Conservation (phyloP, 345 rosid genomes). For the Xanthoceras sorbifolium region DNA sequence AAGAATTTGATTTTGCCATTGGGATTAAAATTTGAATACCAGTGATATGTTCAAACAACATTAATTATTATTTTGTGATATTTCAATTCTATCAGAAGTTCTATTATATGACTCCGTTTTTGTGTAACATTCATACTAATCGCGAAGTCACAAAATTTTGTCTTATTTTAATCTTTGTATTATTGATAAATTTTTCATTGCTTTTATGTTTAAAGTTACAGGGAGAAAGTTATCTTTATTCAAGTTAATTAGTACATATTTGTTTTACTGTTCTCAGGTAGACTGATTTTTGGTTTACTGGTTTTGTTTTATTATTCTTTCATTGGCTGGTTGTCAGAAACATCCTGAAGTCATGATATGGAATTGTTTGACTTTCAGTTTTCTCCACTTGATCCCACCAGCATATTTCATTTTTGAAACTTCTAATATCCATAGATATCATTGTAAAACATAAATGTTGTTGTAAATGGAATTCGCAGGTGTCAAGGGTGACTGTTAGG, state of each 20-base stretch:
- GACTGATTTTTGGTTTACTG: neutral
- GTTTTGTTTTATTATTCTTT: neutral
- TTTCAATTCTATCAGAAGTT: neutral
- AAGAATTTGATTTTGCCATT: neutral
- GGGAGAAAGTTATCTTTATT: too few relatives aligned
- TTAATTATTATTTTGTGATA: too few relatives aligned
- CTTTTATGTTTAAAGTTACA: too few relatives aligned
- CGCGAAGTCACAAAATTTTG: neutral
- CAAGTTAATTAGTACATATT: too few relatives aligned
- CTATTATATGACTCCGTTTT: neutral
- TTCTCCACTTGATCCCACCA: neutral
- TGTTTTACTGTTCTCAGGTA: too few relatives aligned
- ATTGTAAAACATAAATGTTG: neutral
- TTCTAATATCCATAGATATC: neutral
- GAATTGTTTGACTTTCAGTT: neutral
- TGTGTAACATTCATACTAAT: neutral
- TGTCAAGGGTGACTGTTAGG: constrained; percentile 85
- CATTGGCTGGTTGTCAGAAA: neutral
- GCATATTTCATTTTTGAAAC: neutral
- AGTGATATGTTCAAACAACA: neutral
- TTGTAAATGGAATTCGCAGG: constrained; percentile 40
- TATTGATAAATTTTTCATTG: too few relatives aligned
- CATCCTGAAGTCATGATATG: neutral
- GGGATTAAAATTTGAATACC: neutral
- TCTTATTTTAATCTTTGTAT: neutral